Evolutionary conservation across 2,329 filamentous ascomycete species (phyloP).

Genomic region (Fragosphaeria purpurea): DNA sequence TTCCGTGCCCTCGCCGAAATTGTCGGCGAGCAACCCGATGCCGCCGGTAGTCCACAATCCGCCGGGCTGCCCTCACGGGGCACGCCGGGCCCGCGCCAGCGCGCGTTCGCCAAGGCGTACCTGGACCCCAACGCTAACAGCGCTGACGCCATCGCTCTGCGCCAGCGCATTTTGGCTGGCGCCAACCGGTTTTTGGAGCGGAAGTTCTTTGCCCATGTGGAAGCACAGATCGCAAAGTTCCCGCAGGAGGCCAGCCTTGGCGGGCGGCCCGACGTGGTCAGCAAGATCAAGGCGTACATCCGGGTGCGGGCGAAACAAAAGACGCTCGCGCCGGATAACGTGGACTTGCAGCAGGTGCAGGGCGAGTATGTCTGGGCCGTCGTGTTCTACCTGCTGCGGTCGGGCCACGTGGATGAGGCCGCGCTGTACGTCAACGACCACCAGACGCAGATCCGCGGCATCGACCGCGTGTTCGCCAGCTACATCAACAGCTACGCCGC

Average conservation of each 20-base stretch:
- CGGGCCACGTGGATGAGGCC: constrained; percentile 75
- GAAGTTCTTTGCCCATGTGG: constrained; percentile 68
- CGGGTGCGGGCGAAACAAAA: constrained; percentile 69
- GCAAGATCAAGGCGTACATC: constrained; percentile 88
- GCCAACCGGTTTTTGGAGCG: constrained; percentile 72
- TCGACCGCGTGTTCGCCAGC: constrained; percentile 80
- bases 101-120: constrained; percentile 68
- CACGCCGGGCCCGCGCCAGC: constrained; percentile 57
- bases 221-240: constrained; percentile 68
- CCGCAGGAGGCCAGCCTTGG: constrained; percentile 83
- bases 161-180: constrained; percentile 70
- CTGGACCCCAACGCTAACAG: constrained; percentile 64
- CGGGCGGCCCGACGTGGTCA: constrained; percentile 76
- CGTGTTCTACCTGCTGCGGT: constrained; percentile 82
- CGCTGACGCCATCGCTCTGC: constrained; percentile 52
- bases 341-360: constrained; percentile 67
- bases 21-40: constrained; percentile 57
- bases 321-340: constrained; percentile 72
- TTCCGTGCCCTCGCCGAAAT: constrained; percentile 75
- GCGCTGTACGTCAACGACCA: constrained; percentile 76
- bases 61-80: constrained; percentile 30
- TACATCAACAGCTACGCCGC: constrained; percentile 80
- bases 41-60: constrained; percentile 24
- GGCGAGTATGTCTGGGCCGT: constrained; percentile 89
- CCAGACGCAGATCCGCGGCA: constrained; percentile 70